Base-by-base conservation (phyloP, 1,284 basidiomycete genomes). In the Amylostereum areolatum region DNA sequence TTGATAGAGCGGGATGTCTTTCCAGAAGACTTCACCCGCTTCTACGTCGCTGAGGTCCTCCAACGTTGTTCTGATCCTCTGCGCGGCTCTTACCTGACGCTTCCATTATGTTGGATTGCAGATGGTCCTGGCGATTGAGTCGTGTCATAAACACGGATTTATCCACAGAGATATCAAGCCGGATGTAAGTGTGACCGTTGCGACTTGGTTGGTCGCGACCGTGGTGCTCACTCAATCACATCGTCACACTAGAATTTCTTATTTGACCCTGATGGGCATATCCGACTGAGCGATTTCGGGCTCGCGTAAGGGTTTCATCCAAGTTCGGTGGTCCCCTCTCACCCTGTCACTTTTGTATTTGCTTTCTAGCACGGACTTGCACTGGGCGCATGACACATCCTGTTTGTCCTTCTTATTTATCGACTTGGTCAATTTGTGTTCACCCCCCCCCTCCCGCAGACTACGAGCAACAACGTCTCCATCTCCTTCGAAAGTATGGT, bases 91-190 rank as follows among this genome's bases (percentile, higher is more conserved):
- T 35, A 29, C 35, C 46, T 34, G 30, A 35, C 34, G 34, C 43
- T 27, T 29, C 40, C 36, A 51, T 36, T 42, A 34, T 30, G 42
- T 50, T 47, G 47, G 47, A 59, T 52, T 53, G 50, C 60, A 91
- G 86, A 98, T 98, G 95, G 78, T 98, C 51, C 80, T 98, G n/a
- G 91, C 92, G 11, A 88, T 98, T 55, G 89, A 96, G 66, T 87
- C 89, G 57, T 95, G 92, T 62, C 96, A 98, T 70, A 85, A 84
- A 62, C 84, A 92, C 57, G 95, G 95, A 3, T 98, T 96, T 72
- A 97, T 97, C 59, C 95, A 97, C 71, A 83, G 95, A 48, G 95
- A 98, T 72, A 96, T 97, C 71, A 96, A 96, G 70, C 92, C 92
- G 55, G 89, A 92, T 69, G 85, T 89, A 66, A 65, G 84, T 70